Percentiles rank a stretch among this genome's conserved stretches.
Conservation (phyloP, 2,329 filamentous ascomycete genomes). For the Aspergillus niger region DNA sequence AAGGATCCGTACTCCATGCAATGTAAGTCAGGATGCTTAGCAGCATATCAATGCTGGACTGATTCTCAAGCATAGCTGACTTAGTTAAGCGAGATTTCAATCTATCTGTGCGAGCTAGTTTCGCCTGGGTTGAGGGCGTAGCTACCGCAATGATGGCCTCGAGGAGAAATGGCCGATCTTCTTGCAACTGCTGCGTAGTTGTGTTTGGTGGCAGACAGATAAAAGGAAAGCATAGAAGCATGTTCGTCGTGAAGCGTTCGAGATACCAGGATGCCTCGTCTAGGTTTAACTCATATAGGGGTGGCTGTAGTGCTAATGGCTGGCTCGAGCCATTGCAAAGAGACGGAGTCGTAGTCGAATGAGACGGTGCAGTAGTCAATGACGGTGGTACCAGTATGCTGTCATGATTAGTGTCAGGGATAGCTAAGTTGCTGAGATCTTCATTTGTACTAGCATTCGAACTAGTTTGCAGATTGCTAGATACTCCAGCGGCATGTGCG, state of each 20-base stretch:
- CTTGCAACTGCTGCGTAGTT: not conserved
- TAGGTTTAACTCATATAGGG: not conserved
- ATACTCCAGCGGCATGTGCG: not conserved
- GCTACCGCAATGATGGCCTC: not conserved
- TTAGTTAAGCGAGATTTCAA: not conserved
- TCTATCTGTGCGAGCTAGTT: not conserved
- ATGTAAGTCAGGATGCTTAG: not conserved
- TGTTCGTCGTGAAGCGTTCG: not conserved
- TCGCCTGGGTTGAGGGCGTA: not conserved
- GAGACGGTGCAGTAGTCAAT: not conserved
- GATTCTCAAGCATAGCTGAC: not conserved
- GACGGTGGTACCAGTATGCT: not conserved
- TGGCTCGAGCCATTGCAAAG: not conserved
- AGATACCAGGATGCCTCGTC: not conserved
- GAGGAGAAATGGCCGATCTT: not conserved
- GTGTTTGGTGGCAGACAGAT: not conserved
- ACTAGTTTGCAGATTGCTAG: not conserved
- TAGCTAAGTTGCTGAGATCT: not conserved
- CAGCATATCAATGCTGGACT: not conserved
- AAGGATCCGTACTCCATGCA: not conserved
- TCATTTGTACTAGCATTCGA: not conserved
- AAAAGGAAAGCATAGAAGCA: not conserved
- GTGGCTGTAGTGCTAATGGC: not conserved
- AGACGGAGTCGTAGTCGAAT: not conserved
- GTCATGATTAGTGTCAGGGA: too few species aligned